Base-by-base conservation (phyloP, 202 grass and related monocot genomes). In the Zoysia matrella region DNA sequence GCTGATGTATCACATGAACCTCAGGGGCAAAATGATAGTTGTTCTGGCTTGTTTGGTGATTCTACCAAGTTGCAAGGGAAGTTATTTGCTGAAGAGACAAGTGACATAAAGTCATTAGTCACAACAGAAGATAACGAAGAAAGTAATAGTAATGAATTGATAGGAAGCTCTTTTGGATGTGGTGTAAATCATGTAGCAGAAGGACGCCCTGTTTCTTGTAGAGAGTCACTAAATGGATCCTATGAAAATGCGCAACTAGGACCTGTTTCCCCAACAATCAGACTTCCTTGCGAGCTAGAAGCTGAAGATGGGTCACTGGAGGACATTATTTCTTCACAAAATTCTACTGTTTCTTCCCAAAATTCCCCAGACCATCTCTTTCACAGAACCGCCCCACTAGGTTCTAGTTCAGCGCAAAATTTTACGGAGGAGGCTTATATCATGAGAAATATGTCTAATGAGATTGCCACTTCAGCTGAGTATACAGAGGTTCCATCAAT, bases 321-420 rank as follows among this genome's bases (percentile, higher is more conserved):
- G 58, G 87, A 87, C 76, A 87, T 77, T 67, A 73, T 85, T 89
- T 94, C 89, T 78, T 94, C 85, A 18, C 89, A 97, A 78, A 86
- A 94, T 74, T 92, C 87, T 12, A 51, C 54, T 53, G 74, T 94
- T 90, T 89, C 94, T 67, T 86, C 87, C 50, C 83, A 89, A 60
- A 83, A 82, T 67, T 97, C 82, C 16, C 71, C 89, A 47, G 83
- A 89, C 68, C 82, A 87, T 46, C 64, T 74, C 39, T 78, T 84
- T 79, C 83, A 80, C 42, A 73, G 60, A 80, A 74, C 56, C 49
- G 78, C 90, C 77, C 65, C 46, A 51, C 66, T 75, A 82, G 77
- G 78, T 60, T 90, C 83, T 42, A 84, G 82, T 66, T 91, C 80
- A 47, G 75, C 84, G 64, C 70, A 67, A 67, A 91, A 70, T 74